Evolutionary conservation across 495 filamentous ascomycete genomes (phyloP).

Genomic region (Tuber melanosporum): DNA sequence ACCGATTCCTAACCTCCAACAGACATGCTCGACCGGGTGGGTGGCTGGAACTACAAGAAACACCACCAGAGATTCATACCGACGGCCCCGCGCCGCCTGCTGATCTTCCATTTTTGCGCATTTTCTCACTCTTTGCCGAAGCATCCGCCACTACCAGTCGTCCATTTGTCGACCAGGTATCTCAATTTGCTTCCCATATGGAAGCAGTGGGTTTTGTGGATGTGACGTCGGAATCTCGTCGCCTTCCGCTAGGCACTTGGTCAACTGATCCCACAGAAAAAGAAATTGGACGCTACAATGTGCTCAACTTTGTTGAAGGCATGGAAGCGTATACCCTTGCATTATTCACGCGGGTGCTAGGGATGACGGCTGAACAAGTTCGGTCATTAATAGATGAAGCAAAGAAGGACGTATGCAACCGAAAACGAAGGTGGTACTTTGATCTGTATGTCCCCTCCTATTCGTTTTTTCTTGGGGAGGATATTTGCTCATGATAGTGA

Average conservation of each 20-base stretch:
- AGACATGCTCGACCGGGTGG: conserved; percentile 33
- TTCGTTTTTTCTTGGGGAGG: neutral
- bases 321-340: conserved; percentile 35
- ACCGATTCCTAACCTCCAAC: conserved; percentile 9
- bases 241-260: conserved; percentile 34
- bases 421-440: conserved; percentile 33
- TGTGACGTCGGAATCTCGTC: conserved; percentile 20
- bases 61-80: conserved; percentile 18
- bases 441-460: conserved; percentile 27
- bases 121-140: conserved; percentile 17
- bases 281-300: conserved; percentile 36
- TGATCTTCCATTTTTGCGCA: conserved; percentile 27
- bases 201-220: conserved; percentile 33
- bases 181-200: conserved; percentile 32
- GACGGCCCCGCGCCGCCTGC: conserved; percentile 22
- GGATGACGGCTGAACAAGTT: conserved; percentile 28
- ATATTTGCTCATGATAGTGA: neutral
- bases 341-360: conserved; percentile 25
- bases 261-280: conserved; percentile 19
- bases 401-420: conserved; percentile 24
- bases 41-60: conserved; percentile 39
- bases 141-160: conserved; percentile 21
- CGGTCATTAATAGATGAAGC: conserved; percentile 18
- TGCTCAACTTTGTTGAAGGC: conserved; percentile 36
- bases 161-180: conserved; percentile 14